Conservation (phyloP, 371 early-diverging fungal species). For the Mucor irregularis region DNA sequence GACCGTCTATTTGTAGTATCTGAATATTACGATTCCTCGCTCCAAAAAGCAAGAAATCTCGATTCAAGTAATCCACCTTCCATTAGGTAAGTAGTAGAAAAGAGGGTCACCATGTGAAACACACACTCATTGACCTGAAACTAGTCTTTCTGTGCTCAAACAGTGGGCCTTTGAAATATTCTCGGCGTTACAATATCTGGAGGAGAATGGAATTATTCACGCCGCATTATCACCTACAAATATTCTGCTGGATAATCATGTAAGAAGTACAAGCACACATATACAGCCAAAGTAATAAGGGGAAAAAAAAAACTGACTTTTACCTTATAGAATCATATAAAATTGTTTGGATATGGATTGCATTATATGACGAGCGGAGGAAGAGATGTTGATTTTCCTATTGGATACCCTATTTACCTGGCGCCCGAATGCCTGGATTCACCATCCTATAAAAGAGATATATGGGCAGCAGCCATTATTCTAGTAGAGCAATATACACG, state of each 20-base stretch:
- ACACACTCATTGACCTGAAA: background rate
- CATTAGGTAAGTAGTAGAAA: slow-evolving; percentile 15
- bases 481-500: slow-evolving; percentile 57
- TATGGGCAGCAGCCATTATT: slow-evolving; percentile 67
- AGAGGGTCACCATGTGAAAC: too few species aligned
- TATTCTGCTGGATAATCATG: slow-evolving; percentile 53
- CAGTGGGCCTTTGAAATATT: slow-evolving; percentile 61
- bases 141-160: slow-evolving; percentile 27
- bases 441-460: slow-evolving; percentile 36
- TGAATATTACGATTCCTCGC: slow-evolving; percentile 51
- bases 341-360: slow-evolving; percentile 64
- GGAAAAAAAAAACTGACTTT: too few species aligned
- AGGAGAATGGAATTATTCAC: slow-evolving; percentile 50
- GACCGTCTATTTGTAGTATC: slow-evolving; percentile 63
- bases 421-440: slow-evolving; percentile 37
- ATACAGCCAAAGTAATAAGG: too few species aligned
- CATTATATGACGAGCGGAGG: slow-evolving; percentile 64
- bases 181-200: slow-evolving; percentile 53
- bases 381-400: slow-evolving; percentile 62
- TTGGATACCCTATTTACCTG: slow-evolving; percentile 51
- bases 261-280: too few species aligned
- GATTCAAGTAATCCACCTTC: slow-evolving; percentile 20
- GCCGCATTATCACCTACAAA: slow-evolving; percentile 53
- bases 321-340: slow-evolving; percentile 44
- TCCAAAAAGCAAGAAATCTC: slow-evolving; percentile 30